Evolutionary conservation across 495 filamentous ascomycete species (phyloP), one percentile per base, ranked within the genome.

Genomic region (Cryomyces minteri): DNA sequence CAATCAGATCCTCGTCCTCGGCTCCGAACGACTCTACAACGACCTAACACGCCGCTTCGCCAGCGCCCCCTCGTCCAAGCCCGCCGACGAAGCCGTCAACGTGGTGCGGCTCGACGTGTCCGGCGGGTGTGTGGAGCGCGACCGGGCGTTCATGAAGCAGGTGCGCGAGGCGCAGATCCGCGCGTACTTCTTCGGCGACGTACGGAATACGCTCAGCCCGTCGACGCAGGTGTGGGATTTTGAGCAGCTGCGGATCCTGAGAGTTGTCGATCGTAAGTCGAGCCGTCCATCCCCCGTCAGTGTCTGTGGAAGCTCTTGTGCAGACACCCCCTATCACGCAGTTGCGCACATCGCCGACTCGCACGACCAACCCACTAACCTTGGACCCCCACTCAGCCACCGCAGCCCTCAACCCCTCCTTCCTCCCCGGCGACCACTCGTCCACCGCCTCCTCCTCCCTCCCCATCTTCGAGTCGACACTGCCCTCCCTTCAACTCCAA

Each of bases 121-220:
- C 0, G 86, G 86, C 11, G 90, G 90, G 5, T 87, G 83, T 43
- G 85, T 86, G 9, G 78, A 87, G 51, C 71, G 86, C 36, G 85
- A 93, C 49, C 72, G 75, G 9, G 59, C 67, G 1, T 95, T 82
- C 58, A 72, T 86, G 67, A 80, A 79, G 47, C 67, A 72, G 31
- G 60, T 74, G 4, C 69, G 77, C 29, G 81, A 88, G 48, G 75
- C 77, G 0, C 74, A 80, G 31, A 86, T 95, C 12, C 79, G 78
- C 44, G 76, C 87, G 46, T 99, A 96, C 61, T 99, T 96, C 67
- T 96, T 95, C 59, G 90, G 90, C 4, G 78, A 80, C 48, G 50
- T 69, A 56, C 80, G 77, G 50, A 69, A 76, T 43, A 84, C 84
- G 0, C 67, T 99, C 4, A 92, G 80, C 28, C 90, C 90, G 0